Percentiles rank a stretch among this genome's conserved stretches.
phyloP scores from a whole-genome alignment of 2,329 filamentous ascomycete genomes.

The Aspergillaceae sp. region DNA sequence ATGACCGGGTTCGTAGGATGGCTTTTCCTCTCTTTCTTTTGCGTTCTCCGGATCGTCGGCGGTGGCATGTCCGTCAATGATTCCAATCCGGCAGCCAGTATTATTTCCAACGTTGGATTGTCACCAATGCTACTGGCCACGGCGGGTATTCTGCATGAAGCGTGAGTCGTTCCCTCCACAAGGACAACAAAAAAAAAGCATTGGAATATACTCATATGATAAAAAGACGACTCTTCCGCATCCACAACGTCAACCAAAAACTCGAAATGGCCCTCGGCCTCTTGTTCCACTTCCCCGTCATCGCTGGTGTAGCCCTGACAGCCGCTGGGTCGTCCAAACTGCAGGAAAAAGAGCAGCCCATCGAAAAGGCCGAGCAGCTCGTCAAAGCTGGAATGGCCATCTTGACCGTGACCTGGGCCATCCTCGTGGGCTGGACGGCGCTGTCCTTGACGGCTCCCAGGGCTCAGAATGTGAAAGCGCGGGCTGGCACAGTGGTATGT shows the following conservation, averaged over 20 bases:
- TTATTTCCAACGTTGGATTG: slow-evolving; percentile 33
- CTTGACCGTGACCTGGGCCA: slow-evolving; percentile 6
- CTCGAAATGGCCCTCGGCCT: slow-evolving; percentile 1
- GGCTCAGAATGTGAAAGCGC: too few species aligned
- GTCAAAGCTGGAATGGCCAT: slow-evolving; percentile 9
- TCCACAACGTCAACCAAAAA: slow-evolving; percentile 1
- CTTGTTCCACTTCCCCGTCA: slow-evolving; percentile 10
- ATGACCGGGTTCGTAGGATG: slow-evolving; percentile 30
- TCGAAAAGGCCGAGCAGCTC: slow-evolving; percentile 2
- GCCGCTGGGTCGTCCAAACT: slow-evolving; percentile 8
- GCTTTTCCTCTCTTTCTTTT: slow-evolving; percentile 33
- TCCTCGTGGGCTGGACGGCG: slow-evolving; percentile 5
- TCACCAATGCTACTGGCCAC: slow-evolving; percentile 27
- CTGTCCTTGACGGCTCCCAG: slow-evolving; percentile 3
- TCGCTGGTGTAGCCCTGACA: slow-evolving; percentile 9
- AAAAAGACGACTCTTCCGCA: slow-evolving; percentile 12
- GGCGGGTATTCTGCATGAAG: slow-evolving; percentile 29
- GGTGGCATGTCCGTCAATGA: slow-evolving; percentile 10
- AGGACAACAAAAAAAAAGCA: not conserved
- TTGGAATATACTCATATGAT: not conserved
- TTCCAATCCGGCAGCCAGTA: slow-evolving; percentile 18
- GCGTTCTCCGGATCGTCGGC: slow-evolving; percentile 29
- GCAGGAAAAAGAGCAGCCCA: slow-evolving; percentile 4
- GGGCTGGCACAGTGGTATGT: not conserved
- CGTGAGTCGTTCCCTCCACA: slow-evolving; percentile 9